These are phyloP conservation scores for Coix lacrymajobi DNA, from an alignment of 176 grass and related monocot genomes.

Conservation along the genomic window DNA sequence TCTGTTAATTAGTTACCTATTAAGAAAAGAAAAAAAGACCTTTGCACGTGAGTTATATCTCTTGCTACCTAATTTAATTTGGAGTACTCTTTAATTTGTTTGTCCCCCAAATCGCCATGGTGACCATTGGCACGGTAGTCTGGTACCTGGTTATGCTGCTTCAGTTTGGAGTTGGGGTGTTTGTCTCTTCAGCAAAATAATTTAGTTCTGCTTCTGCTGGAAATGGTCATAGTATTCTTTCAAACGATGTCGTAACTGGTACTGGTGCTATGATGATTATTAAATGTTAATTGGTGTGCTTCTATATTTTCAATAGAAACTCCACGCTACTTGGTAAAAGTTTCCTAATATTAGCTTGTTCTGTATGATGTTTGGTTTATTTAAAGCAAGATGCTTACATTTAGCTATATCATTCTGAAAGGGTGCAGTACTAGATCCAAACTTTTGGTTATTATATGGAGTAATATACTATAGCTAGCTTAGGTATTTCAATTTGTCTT, in stretches of 20 bases:
- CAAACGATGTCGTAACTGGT: not conserved
- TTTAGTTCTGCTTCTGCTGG: constrained; percentile 4
- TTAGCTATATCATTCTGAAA: not conserved
- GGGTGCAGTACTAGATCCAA: not conserved
- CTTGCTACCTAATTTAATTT: not conserved
- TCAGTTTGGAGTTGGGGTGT: not conserved
- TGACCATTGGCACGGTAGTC: not conserved
- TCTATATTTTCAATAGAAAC: not conserved
- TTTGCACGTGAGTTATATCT: not conserved
- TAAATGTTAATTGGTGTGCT: constrained; percentile 3
- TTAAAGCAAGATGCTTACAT: not conserved
- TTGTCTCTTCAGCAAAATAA: not conserved
- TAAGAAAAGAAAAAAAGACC: not conserved
- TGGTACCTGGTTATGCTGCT: not conserved
- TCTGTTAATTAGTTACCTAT: not conserved
- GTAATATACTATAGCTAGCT: not conserved
- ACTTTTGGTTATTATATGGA: constrained; percentile 12
- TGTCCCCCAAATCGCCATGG: not conserved
- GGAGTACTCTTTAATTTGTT: not conserved
- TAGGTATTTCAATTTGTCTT: not conserved
- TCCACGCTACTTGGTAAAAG: not conserved
- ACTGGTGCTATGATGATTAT: not conserved
- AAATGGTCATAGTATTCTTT: not conserved
- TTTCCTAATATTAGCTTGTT: not conserved
- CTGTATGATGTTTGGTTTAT: not conserved